Evolutionary conservation across 768 basidiomycete genomes (phyloP).

Genomic region (Calocera cornea): DNA sequence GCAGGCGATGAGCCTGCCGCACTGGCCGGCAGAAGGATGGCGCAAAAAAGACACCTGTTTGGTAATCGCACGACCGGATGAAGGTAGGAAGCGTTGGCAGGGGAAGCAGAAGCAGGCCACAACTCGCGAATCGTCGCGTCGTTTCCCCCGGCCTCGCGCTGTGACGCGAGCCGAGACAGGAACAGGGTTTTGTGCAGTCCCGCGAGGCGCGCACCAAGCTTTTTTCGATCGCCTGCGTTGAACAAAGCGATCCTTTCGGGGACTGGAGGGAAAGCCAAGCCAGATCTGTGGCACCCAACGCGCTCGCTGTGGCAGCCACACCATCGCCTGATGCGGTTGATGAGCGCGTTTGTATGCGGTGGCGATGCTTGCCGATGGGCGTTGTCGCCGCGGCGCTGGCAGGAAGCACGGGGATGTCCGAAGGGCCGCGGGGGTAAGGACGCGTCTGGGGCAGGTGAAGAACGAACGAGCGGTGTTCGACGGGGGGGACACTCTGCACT

Average conservation of each 20-base stretch:
- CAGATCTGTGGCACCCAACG: background rate
- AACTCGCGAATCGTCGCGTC: background rate
- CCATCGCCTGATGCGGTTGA: background rate
- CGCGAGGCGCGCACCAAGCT: background rate
- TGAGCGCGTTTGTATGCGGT: background rate
- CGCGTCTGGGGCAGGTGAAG: background rate
- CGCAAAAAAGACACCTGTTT: background rate
- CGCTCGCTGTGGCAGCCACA: background rate
- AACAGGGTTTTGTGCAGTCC: background rate
- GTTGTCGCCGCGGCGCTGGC: background rate
- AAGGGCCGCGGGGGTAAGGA: conserved; percentile 2
- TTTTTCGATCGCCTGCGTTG: background rate
- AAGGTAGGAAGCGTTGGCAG: background rate
- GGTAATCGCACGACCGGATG: conserved; percentile 2
- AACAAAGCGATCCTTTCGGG: background rate
- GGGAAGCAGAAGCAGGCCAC: conserved; percentile 1
- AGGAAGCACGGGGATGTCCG: background rate
- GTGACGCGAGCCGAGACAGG: background rate
- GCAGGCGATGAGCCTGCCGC: background rate
- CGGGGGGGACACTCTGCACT: too few relatives aligned
- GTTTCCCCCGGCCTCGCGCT: background rate
- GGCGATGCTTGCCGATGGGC: background rate
- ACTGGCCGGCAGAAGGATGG: background rate
- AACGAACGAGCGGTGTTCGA: background rate
- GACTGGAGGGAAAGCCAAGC: background rate